Conservation (phyloP, 208 protist genomes). For the Crithidia fasciculata region DNA sequence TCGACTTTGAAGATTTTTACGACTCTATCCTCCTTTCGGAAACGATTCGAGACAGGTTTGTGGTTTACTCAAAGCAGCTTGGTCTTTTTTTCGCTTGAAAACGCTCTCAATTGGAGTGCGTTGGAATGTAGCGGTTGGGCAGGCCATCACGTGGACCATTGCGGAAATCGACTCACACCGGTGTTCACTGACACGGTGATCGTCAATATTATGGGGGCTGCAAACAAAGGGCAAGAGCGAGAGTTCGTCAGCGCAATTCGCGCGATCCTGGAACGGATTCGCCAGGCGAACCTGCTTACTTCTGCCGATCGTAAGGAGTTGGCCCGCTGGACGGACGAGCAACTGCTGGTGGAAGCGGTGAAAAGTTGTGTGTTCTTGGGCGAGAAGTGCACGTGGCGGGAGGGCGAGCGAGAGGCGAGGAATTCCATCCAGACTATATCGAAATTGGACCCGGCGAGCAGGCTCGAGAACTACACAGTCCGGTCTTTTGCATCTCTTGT, state of each 20-base stretch:
- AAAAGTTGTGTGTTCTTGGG: constrained; percentile 15
- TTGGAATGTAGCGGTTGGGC: constrained; percentile 8
- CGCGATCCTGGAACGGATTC: constrained; percentile 13
- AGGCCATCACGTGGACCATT: background rate
- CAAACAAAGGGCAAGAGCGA: background rate
- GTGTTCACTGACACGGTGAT: background rate
- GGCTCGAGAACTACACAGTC: constrained; percentile 1
- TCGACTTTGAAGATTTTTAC: background rate
- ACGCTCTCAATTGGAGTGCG: background rate
- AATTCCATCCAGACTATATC: constrained; percentile 25
- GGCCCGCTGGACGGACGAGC: constrained; percentile 4
- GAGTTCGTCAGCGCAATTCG: background rate
- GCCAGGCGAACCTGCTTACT: constrained; percentile 20
- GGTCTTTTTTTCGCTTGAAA: background rate
- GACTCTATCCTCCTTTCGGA: background rate
- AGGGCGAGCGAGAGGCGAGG: constrained; percentile 11
- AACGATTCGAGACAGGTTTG: background rate
- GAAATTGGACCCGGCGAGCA: constrained; percentile 3
- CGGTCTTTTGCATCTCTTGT: constrained; percentile 2
- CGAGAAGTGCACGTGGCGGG: constrained; percentile 22
- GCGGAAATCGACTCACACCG: background rate
- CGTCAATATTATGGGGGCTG: background rate
- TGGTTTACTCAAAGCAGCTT: background rate
- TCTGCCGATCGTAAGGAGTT: constrained; percentile 14
- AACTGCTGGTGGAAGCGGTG: background rate